Evolutionary conservation across 2,329 filamentous ascomycete species (phyloP), one percentile per base, ranked within the genome.

Genomic region (Conoideocrella luteorostrata): DNA sequence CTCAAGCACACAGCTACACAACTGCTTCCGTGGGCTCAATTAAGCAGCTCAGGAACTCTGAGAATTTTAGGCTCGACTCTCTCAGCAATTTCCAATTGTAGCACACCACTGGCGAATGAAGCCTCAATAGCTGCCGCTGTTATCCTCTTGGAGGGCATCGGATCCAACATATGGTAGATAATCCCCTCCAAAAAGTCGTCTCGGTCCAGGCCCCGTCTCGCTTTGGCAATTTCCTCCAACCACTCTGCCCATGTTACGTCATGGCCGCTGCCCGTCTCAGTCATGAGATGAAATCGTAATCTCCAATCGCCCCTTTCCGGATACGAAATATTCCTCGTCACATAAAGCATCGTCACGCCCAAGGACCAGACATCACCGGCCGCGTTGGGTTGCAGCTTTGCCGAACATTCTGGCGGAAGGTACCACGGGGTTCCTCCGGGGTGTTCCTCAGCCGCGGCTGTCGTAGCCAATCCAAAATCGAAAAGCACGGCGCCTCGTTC

Each of bases 401-500:
- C 12, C 5, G 5, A 15, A 11, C 4, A 32, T 38, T 38, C 34
- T 5, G 33, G 24, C 5, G 34, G 17, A n/a, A 32, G 2, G 12
- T 11, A 32, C 24, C 26, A 21, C 15, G 11, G 24, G 2, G 41
- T 43, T 5, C 41, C 41, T 23, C 33, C 39, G 13, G 13, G 23
- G 21, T 7, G 5, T 20, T 28, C 17, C 5, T 18, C 18, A 9
- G 4, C 15, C 5, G 18, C 26, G 23, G 33, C 40, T n/a, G n/a
- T n/a, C n/a, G n/a, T n/a, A 15, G 45, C 47, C 21, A 46, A 28
- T 1, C 43, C 43, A 24, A 50, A 48, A 18, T 50, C 46, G 24
- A 48, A 43, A n/a, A 50, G 40, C 18, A 50, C 47, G 6, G 45
- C 36, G 9, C 50, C 40, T 6, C 44, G 50, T 17, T 38, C 24